A percentile compares a stretch with the other conserved stretches of the same genome.
These are phyloP conservation scores for Warburgia ugandensis DNA, from an alignment of 164 flowering plant species.

Conservation along the genomic window DNA sequence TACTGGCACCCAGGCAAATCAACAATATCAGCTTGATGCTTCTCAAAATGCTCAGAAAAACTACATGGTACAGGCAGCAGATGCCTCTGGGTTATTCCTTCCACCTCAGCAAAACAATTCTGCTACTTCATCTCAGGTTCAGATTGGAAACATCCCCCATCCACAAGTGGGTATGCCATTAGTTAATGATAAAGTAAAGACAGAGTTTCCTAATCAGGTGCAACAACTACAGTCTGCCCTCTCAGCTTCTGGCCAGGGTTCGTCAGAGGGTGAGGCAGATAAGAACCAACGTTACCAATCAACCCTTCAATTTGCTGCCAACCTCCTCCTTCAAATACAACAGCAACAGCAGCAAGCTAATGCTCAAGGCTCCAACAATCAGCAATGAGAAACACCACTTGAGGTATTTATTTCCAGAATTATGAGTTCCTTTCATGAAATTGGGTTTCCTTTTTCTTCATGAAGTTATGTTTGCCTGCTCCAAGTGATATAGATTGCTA, in stretches of 20 bases:
- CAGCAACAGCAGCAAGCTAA: conserved; percentile 55
- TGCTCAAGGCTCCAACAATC: conserved; percentile 47
- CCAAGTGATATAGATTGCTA: too few species aligned
- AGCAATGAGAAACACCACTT: conserved; percentile 19
- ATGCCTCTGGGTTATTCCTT: conserved; percentile 32
- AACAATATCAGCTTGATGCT: conserved; percentile 44
- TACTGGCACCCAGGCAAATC: conserved; percentile 34
- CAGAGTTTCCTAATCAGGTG: conserved; percentile 33
- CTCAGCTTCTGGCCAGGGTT: conserved; percentile 40
- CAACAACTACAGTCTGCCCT: conserved; percentile 50
- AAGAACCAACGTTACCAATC: conserved; percentile 82
- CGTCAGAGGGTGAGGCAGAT: conserved; percentile 59
- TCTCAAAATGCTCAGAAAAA: conserved; percentile 32
- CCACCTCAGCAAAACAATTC: conserved; percentile 36
- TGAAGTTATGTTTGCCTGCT: too few species aligned
- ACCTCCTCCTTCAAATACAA: conserved; percentile 74
- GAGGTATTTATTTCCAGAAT: conserved; percentile 44
- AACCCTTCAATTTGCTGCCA: conserved; percentile 90
- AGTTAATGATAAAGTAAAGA: conserved; percentile 26
- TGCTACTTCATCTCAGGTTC: conserved; percentile 22
- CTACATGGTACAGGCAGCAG: too few species aligned
- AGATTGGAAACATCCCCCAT: conserved; percentile 36
- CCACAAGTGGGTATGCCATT: conserved; percentile 22
- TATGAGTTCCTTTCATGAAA: too few species aligned
- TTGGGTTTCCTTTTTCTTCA: too few species aligned